phyloP scores from a whole-genome alignment of 768 basidiomycete species.

The Termitomyces sp. region DNA sequence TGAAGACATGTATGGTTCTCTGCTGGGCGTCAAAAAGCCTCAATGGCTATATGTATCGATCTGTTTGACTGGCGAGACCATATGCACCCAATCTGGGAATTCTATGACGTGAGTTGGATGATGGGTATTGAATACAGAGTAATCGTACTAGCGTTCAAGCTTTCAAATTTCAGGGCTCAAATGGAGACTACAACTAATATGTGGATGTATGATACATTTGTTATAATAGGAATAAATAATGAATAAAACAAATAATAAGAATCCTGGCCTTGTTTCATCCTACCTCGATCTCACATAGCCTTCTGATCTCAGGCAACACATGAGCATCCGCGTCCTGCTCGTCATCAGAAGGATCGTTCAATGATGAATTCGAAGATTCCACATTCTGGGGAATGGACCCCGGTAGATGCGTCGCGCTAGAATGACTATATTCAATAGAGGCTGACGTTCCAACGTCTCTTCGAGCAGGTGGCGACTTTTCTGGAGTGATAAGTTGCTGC shows the following conservation, averaged over 20 bases:
- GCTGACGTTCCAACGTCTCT: background rate
- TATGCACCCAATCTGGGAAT: too few relatives aligned
- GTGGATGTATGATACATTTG: background rate
- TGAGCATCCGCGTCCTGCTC: constrained; percentile 9
- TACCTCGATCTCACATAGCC: constrained; percentile 7
- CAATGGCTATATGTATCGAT: background rate
- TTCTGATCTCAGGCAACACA: constrained; percentile 14
- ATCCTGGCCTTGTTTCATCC: constrained; percentile 10
- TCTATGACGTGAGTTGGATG: background rate
- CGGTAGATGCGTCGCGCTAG: background rate
- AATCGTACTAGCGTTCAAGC: background rate
- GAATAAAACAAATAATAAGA: constrained; percentile 6
- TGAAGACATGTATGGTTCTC: too few relatives aligned
- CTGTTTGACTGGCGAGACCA: background rate
- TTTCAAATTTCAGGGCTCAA: too few relatives aligned
- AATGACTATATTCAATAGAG: background rate
- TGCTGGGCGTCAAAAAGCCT: background rate
- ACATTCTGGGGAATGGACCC: background rate
- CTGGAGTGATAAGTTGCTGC: constrained; percentile 13
- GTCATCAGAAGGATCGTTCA: constrained; percentile 3
- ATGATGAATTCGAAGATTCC: background rate
- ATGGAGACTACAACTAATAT: background rate
- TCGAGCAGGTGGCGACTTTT: constrained; percentile 13
- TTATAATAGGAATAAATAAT: constrained; percentile 17
- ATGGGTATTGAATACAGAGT: too few relatives aligned